Conservation (phyloP, 164 flowering plant genomes). For the Tinospora cordifolia region DNA sequence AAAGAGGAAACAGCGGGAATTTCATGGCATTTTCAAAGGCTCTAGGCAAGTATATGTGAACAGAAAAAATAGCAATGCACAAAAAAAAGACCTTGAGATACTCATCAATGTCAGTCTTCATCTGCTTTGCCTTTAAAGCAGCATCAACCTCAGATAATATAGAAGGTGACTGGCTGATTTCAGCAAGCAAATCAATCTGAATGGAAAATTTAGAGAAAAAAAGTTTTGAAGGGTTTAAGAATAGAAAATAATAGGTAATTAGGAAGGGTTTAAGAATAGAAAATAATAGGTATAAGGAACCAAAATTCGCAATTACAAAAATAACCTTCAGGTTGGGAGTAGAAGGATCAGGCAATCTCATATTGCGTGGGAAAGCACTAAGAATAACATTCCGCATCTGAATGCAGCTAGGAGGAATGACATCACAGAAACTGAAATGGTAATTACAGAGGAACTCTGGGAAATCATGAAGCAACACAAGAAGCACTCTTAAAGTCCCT, state of each 20-base stretch:
- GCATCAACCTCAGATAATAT: slow-evolving; percentile 92
- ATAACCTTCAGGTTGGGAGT: slow-evolving; percentile 91
- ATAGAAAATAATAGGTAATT: neutral
- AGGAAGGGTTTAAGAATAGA: neutral
- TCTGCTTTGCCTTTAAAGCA: slow-evolving; percentile 73
- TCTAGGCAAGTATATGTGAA: neutral
- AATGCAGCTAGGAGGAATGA: slow-evolving; percentile 94
- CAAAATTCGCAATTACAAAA: neutral
- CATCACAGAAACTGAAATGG: slow-evolving; percentile 98
- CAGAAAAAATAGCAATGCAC: neutral
- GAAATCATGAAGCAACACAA: slow-evolving; percentile 95
- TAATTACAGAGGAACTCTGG: slow-evolving; percentile 96
- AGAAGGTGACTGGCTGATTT: slow-evolving; percentile 72
- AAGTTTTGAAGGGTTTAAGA: neutral
- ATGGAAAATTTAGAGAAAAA: slow-evolving; percentile 8
- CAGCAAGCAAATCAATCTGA: slow-evolving; percentile 90
- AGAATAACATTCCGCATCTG: slow-evolving; percentile 98
- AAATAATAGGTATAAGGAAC: neutral
- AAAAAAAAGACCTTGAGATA: slow-evolving; percentile 61
- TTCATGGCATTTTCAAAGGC: neutral
- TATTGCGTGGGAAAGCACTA: slow-evolving; percentile 96
- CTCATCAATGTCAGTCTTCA: slow-evolving; percentile 87
- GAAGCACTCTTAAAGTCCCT: slow-evolving; percentile 85
- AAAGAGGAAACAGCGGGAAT: neutral
- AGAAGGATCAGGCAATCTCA: slow-evolving; percentile 98